These are phyloP conservation scores for Plenodomus lindquistii DNA, from an alignment of 2,329 filamentous ascomycete genomes.

Conservation along the genomic window DNA sequence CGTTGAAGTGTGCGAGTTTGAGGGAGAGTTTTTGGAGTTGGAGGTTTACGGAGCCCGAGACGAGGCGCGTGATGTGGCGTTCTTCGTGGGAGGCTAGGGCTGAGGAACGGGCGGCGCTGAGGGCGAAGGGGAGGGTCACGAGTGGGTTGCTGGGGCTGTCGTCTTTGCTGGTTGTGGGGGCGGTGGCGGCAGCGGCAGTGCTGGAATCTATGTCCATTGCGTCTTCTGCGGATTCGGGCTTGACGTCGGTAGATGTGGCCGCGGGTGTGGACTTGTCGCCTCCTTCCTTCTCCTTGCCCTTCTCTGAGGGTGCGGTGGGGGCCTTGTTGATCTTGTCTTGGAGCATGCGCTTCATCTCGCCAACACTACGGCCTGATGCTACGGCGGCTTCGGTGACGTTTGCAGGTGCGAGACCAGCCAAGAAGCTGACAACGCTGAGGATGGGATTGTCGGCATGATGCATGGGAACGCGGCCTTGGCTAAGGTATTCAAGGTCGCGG, in stretches of 20 bases:
- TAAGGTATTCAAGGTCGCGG: constrained; percentile 64
- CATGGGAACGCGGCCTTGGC: constrained; percentile 80
- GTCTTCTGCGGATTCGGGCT: constrained; percentile 57
- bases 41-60: constrained; percentile 89
- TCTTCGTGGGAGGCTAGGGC: constrained; percentile 95
- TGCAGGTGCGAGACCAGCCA: constrained; percentile 88
- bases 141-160: constrained; percentile 47
- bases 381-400: constrained; percentile 75
- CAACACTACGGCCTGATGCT: constrained; percentile 84
- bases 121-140: constrained; percentile 80
- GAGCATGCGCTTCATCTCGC: constrained; percentile 80
- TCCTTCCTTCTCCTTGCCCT: constrained; percentile 65
- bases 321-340: constrained; percentile 75
- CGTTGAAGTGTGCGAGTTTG: constrained; percentile 93
- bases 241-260: constrained; percentile 50
- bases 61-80: constrained; percentile 90
- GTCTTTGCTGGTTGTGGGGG: constrained; percentile 16
- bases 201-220: constrained; percentile 64
- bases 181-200: constrained; percentile 40
- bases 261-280: constrained; percentile 56
- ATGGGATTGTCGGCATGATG: constrained; percentile 94
- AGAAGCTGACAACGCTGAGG: constrained; percentile 92
- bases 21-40: constrained; percentile 95
- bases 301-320: constrained; percentile 47
- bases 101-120: constrained; percentile 82